These are phyloP conservation scores for Rhizopogon sp. DNA, from an alignment of 768 basidiomycete genomes.

Conservation along the genomic window DNA sequence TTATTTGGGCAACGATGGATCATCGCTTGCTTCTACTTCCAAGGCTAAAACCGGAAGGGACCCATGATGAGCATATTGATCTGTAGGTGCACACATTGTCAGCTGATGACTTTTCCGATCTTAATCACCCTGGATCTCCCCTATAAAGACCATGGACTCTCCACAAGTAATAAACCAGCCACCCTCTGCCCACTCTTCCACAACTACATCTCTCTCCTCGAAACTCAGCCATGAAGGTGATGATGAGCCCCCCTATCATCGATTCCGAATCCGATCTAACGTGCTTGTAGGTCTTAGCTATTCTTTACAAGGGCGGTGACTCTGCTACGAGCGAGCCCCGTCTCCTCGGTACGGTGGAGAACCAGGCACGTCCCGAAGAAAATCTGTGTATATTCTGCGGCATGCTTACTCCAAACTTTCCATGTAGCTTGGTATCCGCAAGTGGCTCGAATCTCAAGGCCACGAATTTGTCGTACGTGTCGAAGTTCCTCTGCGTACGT, in stretches of 20 bases:
- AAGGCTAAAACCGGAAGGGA: conserved; percentile 6
- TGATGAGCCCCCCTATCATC: background rate
- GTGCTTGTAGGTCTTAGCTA: conserved; percentile 55
- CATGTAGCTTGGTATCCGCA: conserved; percentile 60
- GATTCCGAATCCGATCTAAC: background rate
- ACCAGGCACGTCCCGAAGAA: conserved; percentile 43
- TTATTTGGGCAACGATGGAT: background rate
- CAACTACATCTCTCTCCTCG: conserved; percentile 1
- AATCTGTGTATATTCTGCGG: background rate
- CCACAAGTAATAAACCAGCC: background rate
- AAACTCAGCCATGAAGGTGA: conserved; percentile 39
- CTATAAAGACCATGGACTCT: conserved; percentile 16
- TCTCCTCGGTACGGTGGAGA: conserved; percentile 77
- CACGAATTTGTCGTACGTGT: conserved; percentile 66
- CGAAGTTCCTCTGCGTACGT: background rate
- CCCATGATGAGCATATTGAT: background rate
- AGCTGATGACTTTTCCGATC: conserved; percentile 12
- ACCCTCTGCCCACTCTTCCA: conserved; percentile 10
- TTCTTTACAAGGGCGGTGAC: conserved; percentile 65
- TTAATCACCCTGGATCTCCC: background rate
- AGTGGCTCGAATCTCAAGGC: conserved; percentile 66
- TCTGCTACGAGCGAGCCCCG: conserved; percentile 67
- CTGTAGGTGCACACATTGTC: conserved; percentile 4
- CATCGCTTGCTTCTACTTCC: background rate
- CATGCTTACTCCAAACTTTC: conserved; percentile 5